These are phyloP conservation scores for Hirschfeldia incana DNA, from an alignment of 345 rosid genomes.

Conservation along the genomic window DNA sequence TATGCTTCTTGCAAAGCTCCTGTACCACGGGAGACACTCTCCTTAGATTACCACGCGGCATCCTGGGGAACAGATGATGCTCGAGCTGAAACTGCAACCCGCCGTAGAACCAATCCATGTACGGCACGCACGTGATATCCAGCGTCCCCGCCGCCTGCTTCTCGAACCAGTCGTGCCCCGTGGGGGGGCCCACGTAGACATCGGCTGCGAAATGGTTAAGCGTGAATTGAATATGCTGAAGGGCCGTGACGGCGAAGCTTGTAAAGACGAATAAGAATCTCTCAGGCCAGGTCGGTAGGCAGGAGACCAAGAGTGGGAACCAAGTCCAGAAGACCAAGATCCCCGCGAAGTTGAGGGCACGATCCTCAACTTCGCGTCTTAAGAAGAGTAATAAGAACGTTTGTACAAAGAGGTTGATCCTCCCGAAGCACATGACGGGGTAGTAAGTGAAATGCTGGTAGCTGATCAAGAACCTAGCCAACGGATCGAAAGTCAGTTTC, in stretches of 20 bases:
- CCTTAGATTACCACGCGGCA: constrained; percentile 83
- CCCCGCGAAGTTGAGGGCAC: constrained; percentile 69
- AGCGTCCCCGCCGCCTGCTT: constrained; percentile 85
- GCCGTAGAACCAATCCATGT: constrained; percentile 95
- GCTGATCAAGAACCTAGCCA: constrained; percentile 69
- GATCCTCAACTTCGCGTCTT: constrained; percentile 53
- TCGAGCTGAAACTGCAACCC: constrained; percentile 98
- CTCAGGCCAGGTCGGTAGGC: constrained; percentile 77
- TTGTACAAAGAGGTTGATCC: constrained; percentile 77
- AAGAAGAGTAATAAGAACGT: constrained; percentile 72
- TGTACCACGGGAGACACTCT: constrained; percentile 66
- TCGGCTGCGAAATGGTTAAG: constrained; percentile 86
- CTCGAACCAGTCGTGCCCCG: constrained; percentile 87
- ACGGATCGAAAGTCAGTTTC: constrained; percentile 54
- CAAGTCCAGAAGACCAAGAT: constrained; percentile 85
- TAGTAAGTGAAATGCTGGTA: constrained; percentile 90
- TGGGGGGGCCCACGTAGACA: constrained; percentile 74
- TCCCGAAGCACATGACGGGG: constrained; percentile 80
- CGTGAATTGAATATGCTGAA: constrained; percentile 87
- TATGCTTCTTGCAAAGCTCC: constrained; percentile 93
- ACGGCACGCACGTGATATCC: constrained; percentile 68
- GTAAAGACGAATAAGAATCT: constrained; percentile 70
- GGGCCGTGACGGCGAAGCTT: constrained; percentile 63
- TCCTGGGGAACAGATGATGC: constrained; percentile 92
- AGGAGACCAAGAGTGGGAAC: constrained; percentile 85